phyloP scores from a whole-genome alignment of 805 yeast species.

The Metschnikowia corniflorae region DNA sequence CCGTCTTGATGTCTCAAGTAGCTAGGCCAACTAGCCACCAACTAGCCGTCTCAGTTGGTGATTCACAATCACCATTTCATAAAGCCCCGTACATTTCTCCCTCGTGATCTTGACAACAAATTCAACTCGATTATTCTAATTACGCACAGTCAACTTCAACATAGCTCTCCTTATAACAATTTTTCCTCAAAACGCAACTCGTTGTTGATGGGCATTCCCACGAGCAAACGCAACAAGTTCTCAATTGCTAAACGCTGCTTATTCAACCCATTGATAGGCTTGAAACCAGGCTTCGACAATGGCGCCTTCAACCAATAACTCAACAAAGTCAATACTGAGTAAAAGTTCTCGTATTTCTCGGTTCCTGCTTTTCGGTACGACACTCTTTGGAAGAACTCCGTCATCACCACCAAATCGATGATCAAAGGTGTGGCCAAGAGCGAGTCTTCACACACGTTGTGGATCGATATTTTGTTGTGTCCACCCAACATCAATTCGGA shows the following conservation, averaged over 20 bases:
- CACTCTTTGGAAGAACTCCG: slow-evolving; percentile 88
- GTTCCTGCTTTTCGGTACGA: slow-evolving; percentile 60
- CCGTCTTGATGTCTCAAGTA: too few species aligned
- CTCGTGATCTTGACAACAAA: too few species aligned
- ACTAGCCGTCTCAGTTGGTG: too few species aligned
- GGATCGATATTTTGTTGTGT: slow-evolving; percentile 89
- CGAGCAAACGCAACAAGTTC: slow-evolving; percentile 82
- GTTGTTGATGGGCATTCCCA: slow-evolving; percentile 85
- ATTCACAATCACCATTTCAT: too few species aligned
- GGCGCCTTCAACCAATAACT: slow-evolving; percentile 98
- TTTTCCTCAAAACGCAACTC: slow-evolving; percentile 96
- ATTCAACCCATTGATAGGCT: slow-evolving; percentile 89
- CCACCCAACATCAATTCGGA: slow-evolving; percentile 97
- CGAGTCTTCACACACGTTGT: slow-evolving; percentile 95
- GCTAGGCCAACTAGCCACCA: too few species aligned
- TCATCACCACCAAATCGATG: slow-evolving; percentile 83
- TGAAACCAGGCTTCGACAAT: slow-evolving; percentile 83
- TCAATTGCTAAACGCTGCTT: slow-evolving; percentile 92
- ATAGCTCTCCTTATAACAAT: too few species aligned
- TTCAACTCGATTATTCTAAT: too few species aligned
- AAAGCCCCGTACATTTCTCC: too few species aligned
- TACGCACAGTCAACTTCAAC: too few species aligned
- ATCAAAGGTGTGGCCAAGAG: slow-evolving; percentile 91
- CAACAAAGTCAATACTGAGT: slow-evolving; percentile 81
- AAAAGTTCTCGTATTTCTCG: slow-evolving; percentile 58